Evolutionary conservation across 306 rosid species (phyloP), one percentile per base, ranked within the genome.

Genomic region (Lablab purpureus): DNA sequence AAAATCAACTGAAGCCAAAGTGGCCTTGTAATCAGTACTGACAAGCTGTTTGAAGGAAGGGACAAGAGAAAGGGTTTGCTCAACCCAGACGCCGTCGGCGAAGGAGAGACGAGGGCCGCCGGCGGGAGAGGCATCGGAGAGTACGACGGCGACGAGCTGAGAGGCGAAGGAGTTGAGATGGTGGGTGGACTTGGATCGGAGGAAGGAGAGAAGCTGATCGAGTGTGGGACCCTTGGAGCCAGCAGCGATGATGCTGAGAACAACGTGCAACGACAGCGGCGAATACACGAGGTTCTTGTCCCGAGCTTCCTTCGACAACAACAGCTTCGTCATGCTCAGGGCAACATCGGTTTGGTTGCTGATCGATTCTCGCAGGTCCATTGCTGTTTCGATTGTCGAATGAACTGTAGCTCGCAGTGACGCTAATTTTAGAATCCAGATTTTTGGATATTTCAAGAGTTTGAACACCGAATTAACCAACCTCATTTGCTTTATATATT

Each of bases 61-160:
- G 21, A 86, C 88, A 76, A 92, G 85, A 34, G 90, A 28, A 12
- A 94, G 86, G 25, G 92, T 65, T 66, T 75, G 84, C 8, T 94
- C 90, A 19, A 91, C 75, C 97, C 97, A 94, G 19, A 83, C 69
- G 32, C 95, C 91, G 67, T 90, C 72, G 3, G 88, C 90, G 73
- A 87, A 92, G 5, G 88, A 75, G 77, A 94, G 81, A 32, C 79
- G 84, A 22, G 97, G 98, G 2, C 99, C 99, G 17, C 97, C 99
- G 65, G 47, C 30, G 55, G 86, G 72, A 37, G 86, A 70, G 4
- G 79, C 95, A n/a, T 94, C 97, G 22, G 90, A 25, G 74, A 91
- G 80, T 10, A 92, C 87, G 4, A 78, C 83, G 54, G 91, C 22
- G 45, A 85, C 84, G 68, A 87, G 84, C 85, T 92, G 86, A 41